Percentiles rank a stretch among this genome's conserved stretches.
Conservation (phyloP, 305 asterid genomes). For the Coffea humblotiana region DNA sequence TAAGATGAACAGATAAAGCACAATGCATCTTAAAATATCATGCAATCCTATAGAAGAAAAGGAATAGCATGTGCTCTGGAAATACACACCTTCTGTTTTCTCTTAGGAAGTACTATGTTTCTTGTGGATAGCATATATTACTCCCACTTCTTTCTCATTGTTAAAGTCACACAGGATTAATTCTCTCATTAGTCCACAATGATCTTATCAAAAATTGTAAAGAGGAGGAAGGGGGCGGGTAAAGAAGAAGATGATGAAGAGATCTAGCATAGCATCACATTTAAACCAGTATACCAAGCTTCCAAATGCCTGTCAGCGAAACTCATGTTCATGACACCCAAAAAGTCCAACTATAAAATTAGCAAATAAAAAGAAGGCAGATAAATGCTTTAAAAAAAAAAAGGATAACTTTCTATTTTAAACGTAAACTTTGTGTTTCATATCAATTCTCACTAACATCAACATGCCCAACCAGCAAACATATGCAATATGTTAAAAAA, state of each 20-base stretch:
- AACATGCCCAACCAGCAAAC: neutral
- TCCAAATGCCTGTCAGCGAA: neutral
- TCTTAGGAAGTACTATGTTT: too few relatives aligned
- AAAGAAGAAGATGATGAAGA: too few relatives aligned
- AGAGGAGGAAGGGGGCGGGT: too few relatives aligned
- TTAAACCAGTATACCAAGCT: neutral
- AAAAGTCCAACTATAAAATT: neutral
- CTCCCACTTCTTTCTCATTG: neutral
- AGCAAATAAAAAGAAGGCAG: neutral
- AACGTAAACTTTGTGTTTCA: neutral
- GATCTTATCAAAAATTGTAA: neutral
- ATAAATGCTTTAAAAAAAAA: neutral
- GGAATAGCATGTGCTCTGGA: neutral
- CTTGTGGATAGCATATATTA: neutral
- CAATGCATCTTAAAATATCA: neutral
- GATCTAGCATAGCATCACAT: neutral
- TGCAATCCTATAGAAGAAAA: slow-evolving; percentile 5
- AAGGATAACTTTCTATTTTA: neutral
- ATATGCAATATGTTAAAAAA: slow-evolving; percentile 6
- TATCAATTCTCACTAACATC: neutral
- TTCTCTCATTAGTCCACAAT: neutral
- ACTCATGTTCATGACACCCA: neutral
- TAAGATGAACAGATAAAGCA: neutral
- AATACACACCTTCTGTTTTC: neutral
- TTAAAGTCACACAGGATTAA: neutral